phyloP scores from a whole-genome alignment of 305 asterid species.

The Euphrasia arctica region DNA sequence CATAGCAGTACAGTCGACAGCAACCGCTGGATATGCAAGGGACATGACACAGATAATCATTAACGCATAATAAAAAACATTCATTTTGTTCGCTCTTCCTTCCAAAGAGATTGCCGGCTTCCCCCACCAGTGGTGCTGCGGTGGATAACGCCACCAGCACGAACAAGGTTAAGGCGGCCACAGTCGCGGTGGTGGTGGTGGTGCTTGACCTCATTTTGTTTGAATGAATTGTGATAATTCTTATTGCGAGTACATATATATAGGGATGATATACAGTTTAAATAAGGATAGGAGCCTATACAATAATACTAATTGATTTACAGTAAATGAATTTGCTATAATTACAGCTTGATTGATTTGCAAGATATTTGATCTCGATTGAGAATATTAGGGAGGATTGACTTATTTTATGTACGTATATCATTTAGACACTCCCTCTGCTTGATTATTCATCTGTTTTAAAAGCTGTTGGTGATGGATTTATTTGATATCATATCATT shows the following conservation, averaged over 20 bases:
- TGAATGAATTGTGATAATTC: too few species aligned
- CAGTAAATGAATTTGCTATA: too few species aligned
- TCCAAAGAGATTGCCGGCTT: neutral
- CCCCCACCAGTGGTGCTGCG: neutral
- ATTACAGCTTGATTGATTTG: too few species aligned
- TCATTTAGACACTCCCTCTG: constrained; percentile 9
- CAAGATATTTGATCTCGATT: too few species aligned
- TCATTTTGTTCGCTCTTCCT: constrained; percentile 9
- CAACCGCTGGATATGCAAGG: constrained; percentile 4
- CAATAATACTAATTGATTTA: too few species aligned
- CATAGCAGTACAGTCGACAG: neutral
- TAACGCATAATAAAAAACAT: constrained; percentile 13
- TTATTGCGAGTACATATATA: too few species aligned
- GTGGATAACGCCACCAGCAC: constrained; percentile 5
- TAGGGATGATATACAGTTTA: too few species aligned
- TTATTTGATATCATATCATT: constrained; percentile 10
- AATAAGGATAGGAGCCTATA: too few species aligned
- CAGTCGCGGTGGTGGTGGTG: neutral
- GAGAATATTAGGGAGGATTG: too few species aligned
- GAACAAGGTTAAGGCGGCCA: neutral
- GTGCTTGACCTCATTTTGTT: neutral
- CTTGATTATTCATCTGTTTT: neutral
- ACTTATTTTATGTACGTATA: neutral
- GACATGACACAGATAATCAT: neutral
- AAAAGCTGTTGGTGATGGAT: neutral